Conservation (phyloP, 2,329 filamentous ascomycete species). For the Aspergillus uvarum region DNA sequence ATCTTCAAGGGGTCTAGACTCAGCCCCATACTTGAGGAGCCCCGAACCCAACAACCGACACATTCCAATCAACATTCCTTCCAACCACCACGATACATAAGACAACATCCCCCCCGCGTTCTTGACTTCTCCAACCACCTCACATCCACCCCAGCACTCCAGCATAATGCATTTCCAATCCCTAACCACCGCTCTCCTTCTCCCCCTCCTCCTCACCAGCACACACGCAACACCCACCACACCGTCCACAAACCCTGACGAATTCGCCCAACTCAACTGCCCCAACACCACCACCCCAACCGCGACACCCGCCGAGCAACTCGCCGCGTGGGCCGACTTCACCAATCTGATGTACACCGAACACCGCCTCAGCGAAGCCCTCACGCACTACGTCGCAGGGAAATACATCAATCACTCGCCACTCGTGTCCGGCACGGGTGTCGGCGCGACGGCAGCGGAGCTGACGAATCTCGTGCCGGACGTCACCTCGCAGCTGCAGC, state of each 20-base stretch:
- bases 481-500: slow-evolving; percentile 1
- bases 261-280: slow-evolving; percentile 3
- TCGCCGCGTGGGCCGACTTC: slow-evolving; percentile 2
- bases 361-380: background rate
- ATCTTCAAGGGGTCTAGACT: no score
- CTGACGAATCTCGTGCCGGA: background rate
- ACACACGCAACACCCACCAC: background rate
- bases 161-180: background rate
- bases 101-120: background rate
- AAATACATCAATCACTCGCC: slow-evolving; percentile 9
- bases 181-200: background rate
- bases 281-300: slow-evolving; percentile 3
- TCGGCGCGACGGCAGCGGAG: background rate
- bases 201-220: background rate
- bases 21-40: no score
- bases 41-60: no score
- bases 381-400: slow-evolving; percentile 1
- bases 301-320: background rate
- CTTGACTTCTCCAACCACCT: background rate
- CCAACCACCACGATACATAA: background rate
- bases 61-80: no score
- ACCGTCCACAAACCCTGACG: background rate
- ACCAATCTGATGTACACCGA: background rate
- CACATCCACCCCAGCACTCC: background rate
- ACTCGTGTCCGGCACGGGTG: background rate